Evolutionary conservation across 2,329 filamentous ascomycete genomes (phyloP).

Genomic region (Chalaropsis ovoidea): DNA sequence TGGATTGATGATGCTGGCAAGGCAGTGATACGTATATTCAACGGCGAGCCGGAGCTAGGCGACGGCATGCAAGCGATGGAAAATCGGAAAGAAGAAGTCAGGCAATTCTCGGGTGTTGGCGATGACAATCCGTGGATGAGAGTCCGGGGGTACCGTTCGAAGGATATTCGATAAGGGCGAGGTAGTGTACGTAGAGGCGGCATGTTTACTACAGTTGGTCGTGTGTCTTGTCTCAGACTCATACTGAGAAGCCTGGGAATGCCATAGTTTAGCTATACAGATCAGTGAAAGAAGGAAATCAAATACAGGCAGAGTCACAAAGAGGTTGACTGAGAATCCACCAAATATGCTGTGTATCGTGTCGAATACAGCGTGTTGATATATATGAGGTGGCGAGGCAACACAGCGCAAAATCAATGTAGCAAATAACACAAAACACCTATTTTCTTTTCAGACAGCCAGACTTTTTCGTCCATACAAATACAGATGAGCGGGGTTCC

Average conservation of each 20-base stretch:
- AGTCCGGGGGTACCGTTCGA: conserved; percentile 19
- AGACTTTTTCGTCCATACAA: conserved; percentile 20
- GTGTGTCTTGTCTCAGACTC: neutral
- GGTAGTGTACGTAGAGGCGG: neutral
- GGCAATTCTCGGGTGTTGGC: conserved; percentile 12
- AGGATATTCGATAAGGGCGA: conserved; percentile 16
- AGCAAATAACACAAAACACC: neutral
- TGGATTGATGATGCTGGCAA: conserved; percentile 56
- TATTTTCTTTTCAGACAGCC: conserved; percentile 13
- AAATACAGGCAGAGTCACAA: neutral
- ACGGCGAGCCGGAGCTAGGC: conserved; percentile 24
- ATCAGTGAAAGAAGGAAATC: neutral
- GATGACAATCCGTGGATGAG: conserved; percentile 20
- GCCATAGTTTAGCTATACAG: neutral
- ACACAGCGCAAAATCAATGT: neutral
- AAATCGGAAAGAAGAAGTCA: conserved; percentile 11
- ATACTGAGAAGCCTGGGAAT: neutral
- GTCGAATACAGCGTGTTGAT: neutral
- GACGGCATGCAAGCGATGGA: conserved; percentile 19
- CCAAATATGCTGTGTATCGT: neutral
- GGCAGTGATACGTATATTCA: conserved; percentile 44
- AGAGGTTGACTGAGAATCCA: too few species aligned
- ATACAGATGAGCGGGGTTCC: conserved; percentile 19
- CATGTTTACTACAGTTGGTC: neutral
- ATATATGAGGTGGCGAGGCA: neutral